phyloP scores from a whole-genome alignment of 2,329 filamentous ascomycete genomes.

The Zasmidium angulare region DNA sequence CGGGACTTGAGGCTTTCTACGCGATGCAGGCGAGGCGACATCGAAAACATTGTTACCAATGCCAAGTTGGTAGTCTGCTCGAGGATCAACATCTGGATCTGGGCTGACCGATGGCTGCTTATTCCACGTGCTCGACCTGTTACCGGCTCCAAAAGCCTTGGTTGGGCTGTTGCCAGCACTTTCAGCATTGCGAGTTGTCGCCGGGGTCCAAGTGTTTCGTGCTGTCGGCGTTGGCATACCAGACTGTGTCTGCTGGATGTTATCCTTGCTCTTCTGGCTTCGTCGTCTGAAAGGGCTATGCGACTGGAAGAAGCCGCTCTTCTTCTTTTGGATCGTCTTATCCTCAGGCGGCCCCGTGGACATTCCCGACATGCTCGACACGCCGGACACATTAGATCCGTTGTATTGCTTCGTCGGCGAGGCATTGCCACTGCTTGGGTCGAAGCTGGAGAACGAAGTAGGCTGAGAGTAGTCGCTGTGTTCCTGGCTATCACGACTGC shows the following conservation, averaged over 20 bases:
- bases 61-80: slow-evolving; percentile 89
- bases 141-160: slow-evolving; percentile 31
- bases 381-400: slow-evolving; percentile 32
- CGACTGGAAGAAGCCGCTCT: slow-evolving; percentile 88
- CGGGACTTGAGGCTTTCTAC: slow-evolving; percentile 39
- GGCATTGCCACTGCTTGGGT: slow-evolving; percentile 69
- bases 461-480: slow-evolving; percentile 83
- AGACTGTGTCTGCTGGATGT: slow-evolving; percentile 46
- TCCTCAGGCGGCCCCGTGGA: slow-evolving; percentile 55
- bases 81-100: slow-evolving; percentile 78
- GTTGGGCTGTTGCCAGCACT: slow-evolving; percentile 44
- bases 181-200: slow-evolving; percentile 40
- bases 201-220: slow-evolving; percentile 56
- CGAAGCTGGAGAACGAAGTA: slow-evolving; percentile 83
- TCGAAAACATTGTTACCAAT: slow-evolving; percentile 96
- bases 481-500: slow-evolving; percentile 75
- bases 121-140: slow-evolving; percentile 34
- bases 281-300: slow-evolving; percentile 82
- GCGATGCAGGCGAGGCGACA: slow-evolving; percentile 71
- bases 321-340: slow-evolving; percentile 66
- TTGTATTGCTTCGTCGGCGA: slow-evolving; percentile 68
- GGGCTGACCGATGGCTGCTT: slow-evolving; percentile 40
- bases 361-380: slow-evolving; percentile 29
- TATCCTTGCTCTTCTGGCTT: slow-evolving; percentile 81
- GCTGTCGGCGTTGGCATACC: slow-evolving; percentile 37